These are phyloP conservation scores for Psilocybe tampanensis DNA, from an alignment of 768 basidiomycete genomes.

Conservation along the genomic window DNA sequence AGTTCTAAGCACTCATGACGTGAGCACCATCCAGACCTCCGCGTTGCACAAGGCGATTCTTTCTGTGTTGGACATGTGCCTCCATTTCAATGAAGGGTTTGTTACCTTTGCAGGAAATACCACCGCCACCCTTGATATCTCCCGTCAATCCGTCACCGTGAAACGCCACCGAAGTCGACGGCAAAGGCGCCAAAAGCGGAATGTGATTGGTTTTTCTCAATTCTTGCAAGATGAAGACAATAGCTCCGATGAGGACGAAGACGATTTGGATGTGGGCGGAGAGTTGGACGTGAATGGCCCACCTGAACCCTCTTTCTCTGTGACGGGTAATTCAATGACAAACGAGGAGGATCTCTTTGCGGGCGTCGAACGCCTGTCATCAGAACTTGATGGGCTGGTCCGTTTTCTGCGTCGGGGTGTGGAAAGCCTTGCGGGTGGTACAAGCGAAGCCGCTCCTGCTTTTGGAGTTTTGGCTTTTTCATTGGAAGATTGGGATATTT, in stretches of 20 bases:
- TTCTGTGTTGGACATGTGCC: slow-evolving; percentile 71
- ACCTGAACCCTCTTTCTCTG: slow-evolving; percentile 21
- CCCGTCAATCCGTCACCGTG: slow-evolving; percentile 51
- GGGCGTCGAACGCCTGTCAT: slow-evolving; percentile 63
- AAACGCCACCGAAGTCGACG: slow-evolving; percentile 66
- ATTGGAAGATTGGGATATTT: slow-evolving; percentile 78
- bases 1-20: neutral
- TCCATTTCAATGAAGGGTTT: slow-evolving; percentile 71
- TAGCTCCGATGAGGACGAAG: slow-evolving; percentile 52
- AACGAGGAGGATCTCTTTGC: slow-evolving; percentile 45
- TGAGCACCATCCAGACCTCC: slow-evolving; percentile 49
- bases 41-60: slow-evolving; percentile 67
- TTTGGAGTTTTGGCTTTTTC: slow-evolving; percentile 77
- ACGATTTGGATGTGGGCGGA: slow-evolving; percentile 33
- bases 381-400: slow-evolving; percentile 72
- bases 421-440: slow-evolving; percentile 66
- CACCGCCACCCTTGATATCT: slow-evolving; percentile 59
- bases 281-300: slow-evolving; percentile 5
- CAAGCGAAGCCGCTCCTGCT: slow-evolving; percentile 58
- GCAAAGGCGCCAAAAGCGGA: slow-evolving; percentile 51
- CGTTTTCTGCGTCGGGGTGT: slow-evolving; percentile 69
- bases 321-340: slow-evolving; percentile 18
- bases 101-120: slow-evolving; percentile 60
- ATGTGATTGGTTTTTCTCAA: slow-evolving; percentile 65
- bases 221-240: slow-evolving; percentile 33